Conservation (phyloP, 768 basidiomycete species). For the Calvatia gigantea region DNA sequence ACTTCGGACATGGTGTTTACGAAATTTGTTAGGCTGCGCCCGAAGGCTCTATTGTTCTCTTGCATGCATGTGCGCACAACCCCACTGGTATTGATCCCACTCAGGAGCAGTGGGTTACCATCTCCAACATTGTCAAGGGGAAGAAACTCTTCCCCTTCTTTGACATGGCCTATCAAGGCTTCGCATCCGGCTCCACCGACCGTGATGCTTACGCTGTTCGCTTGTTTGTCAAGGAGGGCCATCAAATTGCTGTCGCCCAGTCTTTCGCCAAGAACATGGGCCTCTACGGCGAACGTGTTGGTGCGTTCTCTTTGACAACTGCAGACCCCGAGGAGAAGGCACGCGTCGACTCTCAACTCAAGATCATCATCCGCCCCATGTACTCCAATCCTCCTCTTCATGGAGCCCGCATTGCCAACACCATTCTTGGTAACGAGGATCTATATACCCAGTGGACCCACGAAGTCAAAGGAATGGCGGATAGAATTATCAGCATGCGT, state of each 20-base stretch:
- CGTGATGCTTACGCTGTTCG: slow-evolving; percentile 94
- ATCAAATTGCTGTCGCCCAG: slow-evolving; percentile 88
- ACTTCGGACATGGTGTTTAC: slow-evolving; percentile 4
- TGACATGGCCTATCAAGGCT: slow-evolving; percentile 99
- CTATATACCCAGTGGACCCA: slow-evolving; percentile 86
- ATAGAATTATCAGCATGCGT: slow-evolving; percentile 91
- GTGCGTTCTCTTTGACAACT: slow-evolving; percentile 87
- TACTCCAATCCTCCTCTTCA: slow-evolving; percentile 97
- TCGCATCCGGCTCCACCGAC: slow-evolving; percentile 89
- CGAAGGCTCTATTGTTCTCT: slow-evolving; percentile 77
- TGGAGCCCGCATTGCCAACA: slow-evolving; percentile 82
- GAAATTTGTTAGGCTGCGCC: slow-evolving; percentile 53
- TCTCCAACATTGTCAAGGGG: slow-evolving; percentile 85
- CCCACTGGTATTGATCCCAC: slow-evolving; percentile 98
- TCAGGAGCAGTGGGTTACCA: slow-evolving; percentile 85
- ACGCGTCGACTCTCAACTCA: slow-evolving; percentile 89
- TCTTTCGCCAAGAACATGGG: slow-evolving; percentile 99
- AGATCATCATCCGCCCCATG: slow-evolving; percentile 93
- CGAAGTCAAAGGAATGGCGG: slow-evolving; percentile 95
- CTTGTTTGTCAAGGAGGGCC: slow-evolving; percentile 87
- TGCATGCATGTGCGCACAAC: slow-evolving; percentile 99
- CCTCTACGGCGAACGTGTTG: slow-evolving; percentile 96
- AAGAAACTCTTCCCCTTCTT: slow-evolving; percentile 96
- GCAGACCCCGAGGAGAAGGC: slow-evolving; percentile 71
- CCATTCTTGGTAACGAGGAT: slow-evolving; percentile 71